These are phyloP conservation scores for Escovopsis weberi DNA, from an alignment of 2,329 filamentous ascomycete genomes.

Conservation along the genomic window DNA sequence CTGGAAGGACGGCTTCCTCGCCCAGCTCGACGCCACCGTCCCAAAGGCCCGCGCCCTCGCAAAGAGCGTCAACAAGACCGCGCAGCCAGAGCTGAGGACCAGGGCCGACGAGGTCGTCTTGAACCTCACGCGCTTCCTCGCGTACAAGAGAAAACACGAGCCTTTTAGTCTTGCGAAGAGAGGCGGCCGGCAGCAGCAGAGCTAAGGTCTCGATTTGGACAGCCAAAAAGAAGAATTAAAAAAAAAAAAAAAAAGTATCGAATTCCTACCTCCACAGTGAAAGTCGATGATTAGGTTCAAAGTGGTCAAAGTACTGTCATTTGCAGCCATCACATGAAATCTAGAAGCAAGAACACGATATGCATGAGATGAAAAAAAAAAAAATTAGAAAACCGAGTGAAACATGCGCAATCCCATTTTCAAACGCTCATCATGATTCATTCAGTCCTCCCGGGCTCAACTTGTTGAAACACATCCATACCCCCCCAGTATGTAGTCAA, in stretches of 20 bases:
- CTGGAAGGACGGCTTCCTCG: constrained; percentile 45
- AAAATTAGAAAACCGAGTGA: no score
- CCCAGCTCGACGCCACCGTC: constrained; percentile 39
- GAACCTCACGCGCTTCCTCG: constrained; percentile 47
- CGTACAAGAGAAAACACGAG: constrained; percentile 48
- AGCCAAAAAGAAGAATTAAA: not conserved
- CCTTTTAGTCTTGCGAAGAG: constrained; percentile 12
- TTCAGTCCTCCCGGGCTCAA: not conserved
- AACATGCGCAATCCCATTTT: not conserved
- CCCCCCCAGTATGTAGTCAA: no score
- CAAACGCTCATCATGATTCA: not conserved
- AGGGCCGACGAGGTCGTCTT: constrained; percentile 46
- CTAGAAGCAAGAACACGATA: no score
- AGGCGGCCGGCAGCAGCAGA: not conserved
- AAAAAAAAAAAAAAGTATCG: not conserved
- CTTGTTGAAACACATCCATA: no score
- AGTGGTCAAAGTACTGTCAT: no score
- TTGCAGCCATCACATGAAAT: no score
- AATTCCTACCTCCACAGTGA: no score
- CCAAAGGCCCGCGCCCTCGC: constrained; percentile 41
- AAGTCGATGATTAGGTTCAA: no score
- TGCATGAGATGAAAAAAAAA: no score
- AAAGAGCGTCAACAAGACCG: constrained; percentile 47
- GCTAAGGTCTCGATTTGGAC: no score
- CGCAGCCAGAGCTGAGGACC: constrained; percentile 38